phyloP scores from a whole-genome alignment of 2,329 filamentous ascomycete genomes.

The Talaromyces atroroseus region DNA sequence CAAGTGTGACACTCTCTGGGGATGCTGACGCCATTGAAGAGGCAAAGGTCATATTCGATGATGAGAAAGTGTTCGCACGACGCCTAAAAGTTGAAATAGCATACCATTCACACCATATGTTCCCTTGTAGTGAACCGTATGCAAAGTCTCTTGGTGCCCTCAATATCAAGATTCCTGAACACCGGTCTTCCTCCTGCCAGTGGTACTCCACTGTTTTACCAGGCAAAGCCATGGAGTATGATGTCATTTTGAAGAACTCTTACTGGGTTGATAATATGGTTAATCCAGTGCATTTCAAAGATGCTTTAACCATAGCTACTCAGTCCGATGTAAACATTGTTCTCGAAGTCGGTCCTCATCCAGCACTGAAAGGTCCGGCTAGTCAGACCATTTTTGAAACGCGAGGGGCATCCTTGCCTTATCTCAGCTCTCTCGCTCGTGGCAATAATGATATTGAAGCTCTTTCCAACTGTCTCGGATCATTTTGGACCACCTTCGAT shows the following conservation, averaged over 20 bases:
- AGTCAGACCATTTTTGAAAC: conserved; percentile 11
- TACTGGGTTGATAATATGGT: conserved; percentile 36
- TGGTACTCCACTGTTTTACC: conserved; percentile 2
- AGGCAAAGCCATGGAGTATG: neutral
- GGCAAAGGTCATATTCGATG: too few relatives aligned
- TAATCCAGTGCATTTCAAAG: conserved; percentile 28
- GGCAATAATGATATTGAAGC: conserved; percentile 12
- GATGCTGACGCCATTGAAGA: too few relatives aligned
- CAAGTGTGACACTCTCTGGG: too few relatives aligned
- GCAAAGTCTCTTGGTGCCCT: conserved; percentile 11
- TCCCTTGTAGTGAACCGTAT: conserved; percentile 21
- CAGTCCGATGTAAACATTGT: conserved; percentile 7
- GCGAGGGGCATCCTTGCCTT: conserved; percentile 1
- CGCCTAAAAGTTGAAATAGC: too few relatives aligned
- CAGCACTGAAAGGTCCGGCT: conserved; percentile 24
- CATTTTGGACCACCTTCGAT: conserved; percentile 17
- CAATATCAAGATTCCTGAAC: conserved; percentile 4
- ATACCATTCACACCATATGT: too few relatives aligned
- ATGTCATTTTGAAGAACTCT: too few relatives aligned
- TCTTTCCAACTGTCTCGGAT: conserved; percentile 15
- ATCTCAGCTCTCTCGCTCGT: conserved; percentile 14
- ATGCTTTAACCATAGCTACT: conserved; percentile 18
- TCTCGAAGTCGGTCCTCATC: conserved; percentile 30
- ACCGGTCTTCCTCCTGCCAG: neutral
- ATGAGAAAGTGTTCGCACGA: too few relatives aligned